A percentile compares a stretch with the other conserved stretches of the same genome.
These are phyloP conservation scores for Middelhovenomyces tepae DNA, from an alignment of 805 yeast species.

Conservation along the genomic window DNA sequence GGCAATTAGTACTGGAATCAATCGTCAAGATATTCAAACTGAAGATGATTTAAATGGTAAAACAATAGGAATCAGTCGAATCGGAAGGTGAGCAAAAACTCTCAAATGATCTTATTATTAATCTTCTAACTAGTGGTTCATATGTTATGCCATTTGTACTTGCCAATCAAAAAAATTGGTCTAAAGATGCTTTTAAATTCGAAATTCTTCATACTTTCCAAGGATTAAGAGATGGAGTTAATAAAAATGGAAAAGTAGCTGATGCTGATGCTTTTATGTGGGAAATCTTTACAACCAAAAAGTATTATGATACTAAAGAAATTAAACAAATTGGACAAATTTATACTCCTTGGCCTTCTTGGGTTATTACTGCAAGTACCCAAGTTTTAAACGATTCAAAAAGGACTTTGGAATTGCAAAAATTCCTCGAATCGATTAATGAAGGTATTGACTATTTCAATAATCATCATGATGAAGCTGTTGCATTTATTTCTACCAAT, in stretches of 20 bases:
- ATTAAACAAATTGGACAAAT: conserved; percentile 79
- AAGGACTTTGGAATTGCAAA: conserved; percentile 19
- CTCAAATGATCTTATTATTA: not conserved
- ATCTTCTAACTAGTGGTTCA: conserved; percentile 54
- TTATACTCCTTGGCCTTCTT: conserved; percentile 94
- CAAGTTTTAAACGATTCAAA: conserved; percentile 27
- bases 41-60: conserved; percentile 49
- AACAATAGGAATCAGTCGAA: conserved; percentile 70
- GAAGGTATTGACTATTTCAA: conserved; percentile 63
- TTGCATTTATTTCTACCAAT: conserved; percentile 51
- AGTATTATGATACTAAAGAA: conserved; percentile 71
- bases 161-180: conserved; percentile 52
- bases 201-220: conserved; percentile 58
- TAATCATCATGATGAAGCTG: conserved; percentile 52
- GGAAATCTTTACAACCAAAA: conserved; percentile 87
- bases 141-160: conserved; percentile 85
- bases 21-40: conserved; percentile 45
- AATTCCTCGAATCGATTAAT: conserved; percentile 39
- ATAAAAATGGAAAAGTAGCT: conserved; percentile 37
- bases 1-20: conserved; percentile 75
- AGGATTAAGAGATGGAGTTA: conserved; percentile 74
- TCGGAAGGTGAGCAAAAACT: conserved; percentile 57
- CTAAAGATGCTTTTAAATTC: conserved; percentile 32
- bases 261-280: conserved; percentile 85
- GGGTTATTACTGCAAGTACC: conserved; percentile 62